Evolutionary conservation across 768 basidiomycete genomes (phyloP), one percentile per base, ranked within the genome.

Genomic region (Termitomyces sp.): DNA sequence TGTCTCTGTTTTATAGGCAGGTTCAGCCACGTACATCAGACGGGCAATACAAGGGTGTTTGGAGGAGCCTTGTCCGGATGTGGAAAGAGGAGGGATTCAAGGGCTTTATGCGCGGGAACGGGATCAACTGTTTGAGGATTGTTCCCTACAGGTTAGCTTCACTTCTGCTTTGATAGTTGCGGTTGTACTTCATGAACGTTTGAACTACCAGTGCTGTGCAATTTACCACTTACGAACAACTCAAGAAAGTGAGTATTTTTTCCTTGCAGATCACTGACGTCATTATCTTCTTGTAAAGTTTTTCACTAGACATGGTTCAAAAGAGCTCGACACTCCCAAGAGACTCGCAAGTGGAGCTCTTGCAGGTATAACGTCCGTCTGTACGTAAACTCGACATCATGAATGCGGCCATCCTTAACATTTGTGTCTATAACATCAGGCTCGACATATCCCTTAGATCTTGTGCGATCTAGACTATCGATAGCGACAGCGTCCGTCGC

Each of bases 61-160:
- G 87, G 85, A 75, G 83, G 18, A 91, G 90, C 64, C 82, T 96
- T 48, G 81, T 82, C 18, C 84, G 95, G 62, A 95, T 95, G 86
- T 98, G 93, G 91, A 75, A 77, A 63, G 95, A 98, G 70, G 96
- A 98, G 72, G 96, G 96, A 8, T 87, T 95, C 72, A 83, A 74
- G 70, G 96, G 95, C 13, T 94, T 86, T 72, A 95, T 98, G 95
- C 80, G 92, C 64, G 96, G 96, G 4, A 98, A 98, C 67, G 81
- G 80, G 23, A 69, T 95, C 70, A 95, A 95, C 74, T 93, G 92
- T 73, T 66, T 95, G 66, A 82, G 96, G 58, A 98, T 98, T 65
- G 86, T 97, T 64, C 96, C 96, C 13, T 98, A 98, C 68, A 81
- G 80, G 81, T 80, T 64, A 62, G 77, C 67, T 49, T 36, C 48